Evolutionary conservation across 2,329 filamentous ascomycete genomes (phyloP), one percentile per base, ranked within the genome.

Genomic region (Amauroascus verrucosus): DNA sequence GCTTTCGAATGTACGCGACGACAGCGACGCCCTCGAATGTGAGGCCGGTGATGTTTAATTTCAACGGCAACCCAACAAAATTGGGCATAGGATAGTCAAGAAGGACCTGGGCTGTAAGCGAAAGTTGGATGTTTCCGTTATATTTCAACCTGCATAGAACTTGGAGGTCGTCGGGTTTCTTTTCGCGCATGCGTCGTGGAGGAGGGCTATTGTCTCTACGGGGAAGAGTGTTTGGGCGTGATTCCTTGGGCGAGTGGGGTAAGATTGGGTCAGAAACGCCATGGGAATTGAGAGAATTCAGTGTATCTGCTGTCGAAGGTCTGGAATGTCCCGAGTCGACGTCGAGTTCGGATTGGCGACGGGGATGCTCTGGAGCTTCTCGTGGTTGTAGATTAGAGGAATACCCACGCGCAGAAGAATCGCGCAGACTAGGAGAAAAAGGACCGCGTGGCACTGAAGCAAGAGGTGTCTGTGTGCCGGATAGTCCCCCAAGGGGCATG

Each of bases 41-140:
- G 56, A 98, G 72, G 0, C 93, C 93, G 0, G 93, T 97, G 61
- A 98, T 94, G 67, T 91, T 95, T 24, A 98, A 77, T 68, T 93
- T 91, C 45, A 98, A 78, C 1, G 93, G 93, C 57, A 98, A 91
- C 11, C 90, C 89, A 1, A 97, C 91, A 64, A 98, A 98, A 72
- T 88, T 95, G 38, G 90, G 90, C 88, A 97, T 97, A 0, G 93
- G 93, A 67, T 98, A 98, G 70, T 98, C 93, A 32, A 98, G 82
- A 30, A 97, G 76, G 40, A 98, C 95, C 70, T 97, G 90, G 0
- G 93, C 90, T 22, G 93, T 97, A 48, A 98, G 76, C 57, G 89
- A 88, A 54, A 98, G 79, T 60, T 84, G 83, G 55, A 98, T 79
- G 64, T 96, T 86, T 30, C 93, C 93, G 1, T 84, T 81, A 69